phyloP scores from a whole-genome alignment of 306 rosid genomes.

The Carpinus fangiana region DNA sequence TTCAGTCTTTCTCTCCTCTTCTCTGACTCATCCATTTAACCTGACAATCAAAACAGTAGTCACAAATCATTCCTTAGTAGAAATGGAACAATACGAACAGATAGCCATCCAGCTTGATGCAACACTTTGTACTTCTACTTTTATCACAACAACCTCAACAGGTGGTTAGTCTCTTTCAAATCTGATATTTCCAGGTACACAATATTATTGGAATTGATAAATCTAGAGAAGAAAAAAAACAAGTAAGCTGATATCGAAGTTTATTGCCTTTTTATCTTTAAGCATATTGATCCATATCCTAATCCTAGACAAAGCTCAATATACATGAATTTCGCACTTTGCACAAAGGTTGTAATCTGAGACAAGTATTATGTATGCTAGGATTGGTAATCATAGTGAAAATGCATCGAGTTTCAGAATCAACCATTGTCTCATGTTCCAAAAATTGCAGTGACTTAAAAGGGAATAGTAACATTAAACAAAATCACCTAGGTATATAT shows the following conservation, averaged over 20 bases:
- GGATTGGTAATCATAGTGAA: not conserved
- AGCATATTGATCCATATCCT: too few species aligned
- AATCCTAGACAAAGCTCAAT: too few species aligned
- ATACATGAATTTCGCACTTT: not conserved
- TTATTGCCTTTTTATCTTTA: not conserved
- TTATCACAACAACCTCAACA: not conserved
- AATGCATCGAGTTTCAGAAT: not conserved
- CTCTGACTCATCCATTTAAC: slow-evolving; percentile 81
- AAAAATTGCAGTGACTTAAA: not conserved
- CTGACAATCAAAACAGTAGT: slow-evolving; percentile 27
- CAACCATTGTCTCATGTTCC: not conserved
- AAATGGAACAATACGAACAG: not conserved
- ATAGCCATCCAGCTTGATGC: not conserved
- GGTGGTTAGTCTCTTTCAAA: too few species aligned
- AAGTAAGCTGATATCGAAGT: not conserved
- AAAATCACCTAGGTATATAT: not conserved
- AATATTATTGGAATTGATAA: too few species aligned
- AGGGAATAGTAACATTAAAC: not conserved
- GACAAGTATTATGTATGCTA: not conserved
- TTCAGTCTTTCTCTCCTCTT: slow-evolving; percentile 70
- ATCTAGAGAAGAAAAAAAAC: not conserved
- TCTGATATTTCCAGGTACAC: too few species aligned
- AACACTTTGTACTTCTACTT: not conserved
- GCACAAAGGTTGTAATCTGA: not conserved
- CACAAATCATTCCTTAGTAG: slow-evolving; percentile 3